A percentile compares a stretch with the other conserved stretches of the same genome.
Evolutionary conservation across 2,329 filamentous ascomycete species (phyloP).

Genomic region (Epichloe amarillans): DNA sequence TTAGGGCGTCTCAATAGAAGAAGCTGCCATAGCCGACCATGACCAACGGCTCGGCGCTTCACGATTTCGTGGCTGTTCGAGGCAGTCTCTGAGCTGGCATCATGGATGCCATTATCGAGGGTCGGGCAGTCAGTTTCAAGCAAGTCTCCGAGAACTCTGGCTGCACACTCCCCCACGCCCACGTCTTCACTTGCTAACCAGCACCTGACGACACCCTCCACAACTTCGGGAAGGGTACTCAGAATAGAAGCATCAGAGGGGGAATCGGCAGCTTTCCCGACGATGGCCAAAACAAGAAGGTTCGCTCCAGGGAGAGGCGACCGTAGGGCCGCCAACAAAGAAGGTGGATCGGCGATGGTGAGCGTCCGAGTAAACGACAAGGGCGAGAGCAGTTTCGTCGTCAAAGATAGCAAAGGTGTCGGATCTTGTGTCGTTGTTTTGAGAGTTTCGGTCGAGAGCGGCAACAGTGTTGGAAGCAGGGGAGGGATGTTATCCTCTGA

Average conservation of each 20-base stretch:
- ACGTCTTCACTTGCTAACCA: constrained; percentile 43
- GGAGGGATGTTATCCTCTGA: constrained; percentile 38
- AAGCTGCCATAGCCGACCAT: constrained; percentile 40
- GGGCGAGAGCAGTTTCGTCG: constrained; percentile 42
- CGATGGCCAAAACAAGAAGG: constrained; percentile 41
- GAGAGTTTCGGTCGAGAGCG: constrained; percentile 39
- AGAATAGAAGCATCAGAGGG: constrained; percentile 37
- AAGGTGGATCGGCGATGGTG: constrained; percentile 35
- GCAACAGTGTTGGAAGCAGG: constrained; percentile 39
- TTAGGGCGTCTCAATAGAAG: constrained; percentile 33
- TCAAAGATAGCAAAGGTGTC: constrained; percentile 34
- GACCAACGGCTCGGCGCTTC: constrained; percentile 29
- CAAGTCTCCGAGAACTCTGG: constrained; percentile 36
- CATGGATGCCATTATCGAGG: constrained; percentile 9
- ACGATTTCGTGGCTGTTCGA: constrained; percentile 23
- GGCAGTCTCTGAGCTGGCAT: background rate
- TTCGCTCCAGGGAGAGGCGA: constrained; percentile 43
- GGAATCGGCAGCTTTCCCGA: constrained; percentile 39
- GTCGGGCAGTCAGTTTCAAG: constrained; percentile 41
- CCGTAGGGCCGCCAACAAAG: constrained; percentile 36
- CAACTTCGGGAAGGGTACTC: constrained; percentile 32
- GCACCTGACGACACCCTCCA: constrained; percentile 33
- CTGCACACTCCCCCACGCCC: constrained; percentile 41
- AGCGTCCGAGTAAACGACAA: constrained; percentile 38
- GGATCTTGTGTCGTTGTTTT: constrained; percentile 37